Evolutionary conservation across 768 basidiomycete species (phyloP).

Genomic region (Goffeauzyma gilvescens): DNA sequence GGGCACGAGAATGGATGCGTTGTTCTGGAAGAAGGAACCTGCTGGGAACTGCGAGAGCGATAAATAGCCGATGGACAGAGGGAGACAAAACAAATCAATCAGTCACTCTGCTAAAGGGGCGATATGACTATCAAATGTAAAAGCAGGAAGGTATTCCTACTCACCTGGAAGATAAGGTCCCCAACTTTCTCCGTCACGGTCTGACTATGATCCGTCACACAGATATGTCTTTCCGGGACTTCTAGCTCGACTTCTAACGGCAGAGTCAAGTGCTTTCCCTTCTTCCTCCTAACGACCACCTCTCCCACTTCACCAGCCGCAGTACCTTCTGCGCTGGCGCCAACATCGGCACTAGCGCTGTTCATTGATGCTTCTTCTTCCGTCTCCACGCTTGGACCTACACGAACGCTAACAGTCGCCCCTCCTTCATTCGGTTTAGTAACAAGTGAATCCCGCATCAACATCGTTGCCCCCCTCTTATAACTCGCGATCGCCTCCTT

Average conservation of each 20-base stretch:
- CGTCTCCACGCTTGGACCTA: neutral
- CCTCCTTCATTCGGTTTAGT: neutral
- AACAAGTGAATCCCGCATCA: conserved; percentile 66
- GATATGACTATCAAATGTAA: too few species aligned
- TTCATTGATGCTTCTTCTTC: conserved; percentile 3
- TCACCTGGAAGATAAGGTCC: conserved; percentile 44
- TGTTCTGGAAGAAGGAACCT: conserved; percentile 97
- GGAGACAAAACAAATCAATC: neutral
- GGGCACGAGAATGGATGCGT: conserved; percentile 72
- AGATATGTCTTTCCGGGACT: conserved; percentile 40
- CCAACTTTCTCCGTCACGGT: conserved; percentile 72
- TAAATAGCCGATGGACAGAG: neutral
- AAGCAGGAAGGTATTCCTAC: neutral
- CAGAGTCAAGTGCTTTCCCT: conserved; percentile 3
- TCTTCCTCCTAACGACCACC: conserved; percentile 3
- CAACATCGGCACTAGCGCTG: too few species aligned
- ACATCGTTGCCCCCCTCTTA: conserved; percentile 70
- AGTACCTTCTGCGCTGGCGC: too few species aligned
- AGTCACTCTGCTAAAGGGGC: neutral
- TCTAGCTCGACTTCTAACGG: conserved; percentile 8
- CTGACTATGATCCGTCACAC: conserved; percentile 62
- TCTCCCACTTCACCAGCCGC: too few species aligned
- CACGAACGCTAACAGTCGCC: neutral
- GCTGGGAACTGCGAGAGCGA: conserved; percentile 21
- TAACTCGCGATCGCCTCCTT: conserved; percentile 60